A percentile compares a stretch with the other conserved stretches of the same genome.
Evolutionary conservation across 495 filamentous ascomycete species (phyloP).

Genomic region (Podospora comata): DNA sequence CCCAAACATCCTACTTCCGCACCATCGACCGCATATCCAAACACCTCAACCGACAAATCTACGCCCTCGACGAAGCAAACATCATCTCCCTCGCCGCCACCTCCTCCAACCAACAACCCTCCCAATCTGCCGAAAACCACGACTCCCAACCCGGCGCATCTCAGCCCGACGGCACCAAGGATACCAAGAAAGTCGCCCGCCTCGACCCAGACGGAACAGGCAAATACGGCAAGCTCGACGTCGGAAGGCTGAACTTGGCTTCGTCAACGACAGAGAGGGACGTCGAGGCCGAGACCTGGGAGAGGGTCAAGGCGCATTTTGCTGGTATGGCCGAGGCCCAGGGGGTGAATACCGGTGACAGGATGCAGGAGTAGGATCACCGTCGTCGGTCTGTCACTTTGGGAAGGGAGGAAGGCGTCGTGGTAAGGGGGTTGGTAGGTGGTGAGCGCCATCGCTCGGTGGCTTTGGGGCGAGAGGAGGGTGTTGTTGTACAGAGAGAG

Average conservation of each 20-base stretch:
- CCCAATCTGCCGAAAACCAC: not conserved
- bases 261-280: constrained; percentile 71
- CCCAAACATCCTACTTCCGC: constrained; percentile 61
- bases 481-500: not conserved
- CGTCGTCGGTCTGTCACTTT: constrained; percentile 2
- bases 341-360: constrained; percentile 2
- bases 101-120: not conserved
- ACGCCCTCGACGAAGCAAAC: constrained; percentile 71
- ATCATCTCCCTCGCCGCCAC: constrained; percentile 54
- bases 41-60: constrained; percentile 70
- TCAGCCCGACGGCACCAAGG: constrained; percentile 9
- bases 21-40: constrained; percentile 67
- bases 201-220: constrained; percentile 51
- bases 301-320: constrained; percentile 47
- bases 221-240: constrained; percentile 63
- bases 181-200: constrained; percentile 12
- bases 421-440: constrained; percentile 20
- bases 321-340: constrained; percentile 4
- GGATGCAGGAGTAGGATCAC: constrained; percentile 26
- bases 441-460: constrained; percentile 2
- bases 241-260: constrained; percentile 81
- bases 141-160: not conserved
- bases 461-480: not conserved
- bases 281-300: constrained; percentile 77
- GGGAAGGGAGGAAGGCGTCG: not conserved